Conservation (phyloP, 1,284 basidiomycete species). For the Trichosporon ovoides region DNA sequence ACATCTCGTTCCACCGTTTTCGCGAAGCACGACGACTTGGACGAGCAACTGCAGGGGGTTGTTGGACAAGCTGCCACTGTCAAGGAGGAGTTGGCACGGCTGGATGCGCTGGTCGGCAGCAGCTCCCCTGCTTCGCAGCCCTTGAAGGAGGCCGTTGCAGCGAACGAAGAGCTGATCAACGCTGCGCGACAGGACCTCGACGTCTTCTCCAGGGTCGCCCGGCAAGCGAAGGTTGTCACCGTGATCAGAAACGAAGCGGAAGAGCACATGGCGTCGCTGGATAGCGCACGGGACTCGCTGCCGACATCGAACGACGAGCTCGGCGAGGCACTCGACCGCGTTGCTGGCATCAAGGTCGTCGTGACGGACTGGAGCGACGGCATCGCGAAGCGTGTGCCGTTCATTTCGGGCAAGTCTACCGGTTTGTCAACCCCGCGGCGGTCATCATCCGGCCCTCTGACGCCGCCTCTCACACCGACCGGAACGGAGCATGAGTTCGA, state of each 20-base stretch:
- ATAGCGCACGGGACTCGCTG: slow-evolving; percentile 26
- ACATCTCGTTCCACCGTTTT: not conserved
- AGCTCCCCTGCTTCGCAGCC: not conserved
- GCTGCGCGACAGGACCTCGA: slow-evolving; percentile 9
- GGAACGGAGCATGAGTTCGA: not conserved
- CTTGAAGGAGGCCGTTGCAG: not conserved
- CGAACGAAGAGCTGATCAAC: not conserved
- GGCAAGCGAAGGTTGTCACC: slow-evolving; percentile 17
- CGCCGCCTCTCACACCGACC: slow-evolving; percentile 18
- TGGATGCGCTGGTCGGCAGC: not conserved
- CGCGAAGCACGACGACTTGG: not conserved
- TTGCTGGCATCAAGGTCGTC: not conserved
- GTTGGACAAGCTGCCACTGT: not conserved
- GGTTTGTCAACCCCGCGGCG: not conserved
- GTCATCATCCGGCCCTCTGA: slow-evolving; percentile 10
- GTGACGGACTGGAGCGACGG: slow-evolving; percentile 13
- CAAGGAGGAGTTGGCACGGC: not conserved
- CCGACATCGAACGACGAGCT: not conserved
- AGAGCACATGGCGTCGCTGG: slow-evolving; percentile 17
- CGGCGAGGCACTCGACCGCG: not conserved
- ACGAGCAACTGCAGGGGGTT: not conserved
- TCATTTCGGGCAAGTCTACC: slow-evolving; percentile 9
- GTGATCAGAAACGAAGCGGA: slow-evolving; percentile 18
- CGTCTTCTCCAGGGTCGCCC: slow-evolving; percentile 8
- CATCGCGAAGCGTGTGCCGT: slow-evolving; percentile 7